Evolutionary conservation across 106 monocot genomes (phyloP).

Genomic region (Dactylorhiza incarnata): DNA sequence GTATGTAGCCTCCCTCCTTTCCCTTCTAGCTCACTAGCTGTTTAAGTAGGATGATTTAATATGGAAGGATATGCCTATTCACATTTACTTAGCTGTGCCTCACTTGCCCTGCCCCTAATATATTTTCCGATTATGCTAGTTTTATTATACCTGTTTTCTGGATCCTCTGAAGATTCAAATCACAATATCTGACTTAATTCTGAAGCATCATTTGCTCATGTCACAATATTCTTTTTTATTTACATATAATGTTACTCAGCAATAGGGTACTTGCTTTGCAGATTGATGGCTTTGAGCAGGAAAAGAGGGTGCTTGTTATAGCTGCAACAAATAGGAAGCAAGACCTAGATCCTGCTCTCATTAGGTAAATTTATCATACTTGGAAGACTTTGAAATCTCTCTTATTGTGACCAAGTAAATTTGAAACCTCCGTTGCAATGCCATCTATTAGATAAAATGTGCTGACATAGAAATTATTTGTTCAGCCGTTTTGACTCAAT

Average conservation of each 20-base stretch:
- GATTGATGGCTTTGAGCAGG: conserved; percentile 99
- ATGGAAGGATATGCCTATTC: no score
- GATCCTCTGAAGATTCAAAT: not conserved
- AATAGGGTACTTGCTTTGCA: conserved; percentile 7
- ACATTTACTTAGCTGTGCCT: no score
- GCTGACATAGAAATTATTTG: conserved; percentile 2
- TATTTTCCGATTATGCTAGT: not conserved
- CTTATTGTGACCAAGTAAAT: conserved; percentile 1
- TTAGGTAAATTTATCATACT: conserved; percentile 37
- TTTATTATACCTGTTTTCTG: not conserved
- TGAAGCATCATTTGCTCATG: not conserved
- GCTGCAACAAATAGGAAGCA: conserved; percentile 99
- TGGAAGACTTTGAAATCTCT: not conserved
- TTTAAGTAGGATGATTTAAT: not conserved
- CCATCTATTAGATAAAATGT: not conserved
- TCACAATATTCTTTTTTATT: not conserved
- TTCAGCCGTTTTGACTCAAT: conserved; percentile 93
- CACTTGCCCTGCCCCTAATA: not conserved
- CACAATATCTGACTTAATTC: not conserved
- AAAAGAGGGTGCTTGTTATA: conserved; percentile 76
- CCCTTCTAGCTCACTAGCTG: not conserved
- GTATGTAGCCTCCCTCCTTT: not conserved
- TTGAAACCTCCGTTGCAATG: not conserved
- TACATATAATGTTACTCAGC: not conserved
- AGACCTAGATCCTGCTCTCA: conserved; percentile 97